Evolutionary conservation across 1,284 basidiomycete genomes (phyloP).

Genomic region (Trichosporon faecale): DNA sequence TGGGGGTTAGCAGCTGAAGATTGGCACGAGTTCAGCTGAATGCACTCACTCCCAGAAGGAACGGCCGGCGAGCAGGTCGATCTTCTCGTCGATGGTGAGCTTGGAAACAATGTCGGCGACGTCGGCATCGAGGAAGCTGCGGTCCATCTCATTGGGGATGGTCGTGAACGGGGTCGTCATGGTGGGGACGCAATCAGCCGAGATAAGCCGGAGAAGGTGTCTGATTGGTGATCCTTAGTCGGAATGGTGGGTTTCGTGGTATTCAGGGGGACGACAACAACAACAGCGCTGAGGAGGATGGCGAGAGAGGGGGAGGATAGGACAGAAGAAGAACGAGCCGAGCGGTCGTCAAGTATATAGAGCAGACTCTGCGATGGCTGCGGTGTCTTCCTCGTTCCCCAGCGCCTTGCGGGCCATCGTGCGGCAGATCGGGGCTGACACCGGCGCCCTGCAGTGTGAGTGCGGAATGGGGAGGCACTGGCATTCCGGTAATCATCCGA

Average conservation of each 20-base stretch:
- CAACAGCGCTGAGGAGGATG: neutral
- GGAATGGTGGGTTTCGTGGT: neutral
- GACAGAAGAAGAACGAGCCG: neutral
- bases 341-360: neutral
- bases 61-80: slow-evolving; percentile 34
- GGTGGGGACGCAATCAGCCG: neutral
- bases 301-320: neutral
- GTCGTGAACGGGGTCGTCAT: slow-evolving; percentile 20
- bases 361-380: neutral
- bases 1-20: slow-evolving; percentile 14
- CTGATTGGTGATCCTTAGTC: neutral
- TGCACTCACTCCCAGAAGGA: slow-evolving; percentile 43
- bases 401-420: neutral
- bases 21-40: neutral
- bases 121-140: slow-evolving; percentile 20
- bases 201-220: neutral
- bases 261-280: neutral
- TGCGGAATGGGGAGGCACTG: neutral
- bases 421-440: neutral
- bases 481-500: neutral
- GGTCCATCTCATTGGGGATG: slow-evolving; percentile 22
- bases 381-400: neutral
- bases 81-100: slow-evolving; percentile 36
- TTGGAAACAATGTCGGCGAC: slow-evolving; percentile 18
- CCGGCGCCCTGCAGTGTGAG: neutral